These are phyloP conservation scores for Globisporangium irregulare DNA, from an alignment of 352 stramenopile genomes.

Conservation along the genomic window DNA sequence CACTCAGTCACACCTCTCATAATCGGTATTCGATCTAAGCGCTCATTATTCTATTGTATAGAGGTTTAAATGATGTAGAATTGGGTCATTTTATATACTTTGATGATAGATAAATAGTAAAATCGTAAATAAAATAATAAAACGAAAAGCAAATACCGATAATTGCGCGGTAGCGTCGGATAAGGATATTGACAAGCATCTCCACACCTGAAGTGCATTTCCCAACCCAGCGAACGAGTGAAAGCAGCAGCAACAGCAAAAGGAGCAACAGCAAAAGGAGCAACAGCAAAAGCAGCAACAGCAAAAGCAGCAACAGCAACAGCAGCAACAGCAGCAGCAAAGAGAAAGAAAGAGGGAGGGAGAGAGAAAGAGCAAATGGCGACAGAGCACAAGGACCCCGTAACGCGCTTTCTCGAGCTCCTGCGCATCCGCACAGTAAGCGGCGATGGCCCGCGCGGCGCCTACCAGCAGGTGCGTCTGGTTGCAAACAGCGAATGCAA, in stretches of 20 bases:
- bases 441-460: slow-evolving; percentile 56
- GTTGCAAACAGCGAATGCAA: too few relatives aligned
- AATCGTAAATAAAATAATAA: neutral
- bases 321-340: too few relatives aligned
- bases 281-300: too few relatives aligned
- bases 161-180: neutral
- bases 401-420: slow-evolving; percentile 71
- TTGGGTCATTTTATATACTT: too few relatives aligned
- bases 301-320: too few relatives aligned
- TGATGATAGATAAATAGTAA: neutral
- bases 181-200: neutral
- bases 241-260: neutral
- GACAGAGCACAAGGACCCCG: slow-evolving; percentile 24
- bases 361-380: neutral
- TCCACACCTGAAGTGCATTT: neutral
- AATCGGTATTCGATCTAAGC: neutral
- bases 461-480: slow-evolving; percentile 51
- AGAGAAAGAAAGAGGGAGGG: too few relatives aligned
- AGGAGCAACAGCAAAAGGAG: too few relatives aligned
- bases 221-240: neutral
- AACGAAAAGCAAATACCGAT: neutral
- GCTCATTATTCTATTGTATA: neutral
- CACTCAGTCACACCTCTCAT: neutral
- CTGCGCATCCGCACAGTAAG: slow-evolving; percentile 78
- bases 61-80: neutral